Evolutionary conservation across 805 yeast genomes (phyloP).

Genomic region (Jamesozyma hellenica): DNA sequence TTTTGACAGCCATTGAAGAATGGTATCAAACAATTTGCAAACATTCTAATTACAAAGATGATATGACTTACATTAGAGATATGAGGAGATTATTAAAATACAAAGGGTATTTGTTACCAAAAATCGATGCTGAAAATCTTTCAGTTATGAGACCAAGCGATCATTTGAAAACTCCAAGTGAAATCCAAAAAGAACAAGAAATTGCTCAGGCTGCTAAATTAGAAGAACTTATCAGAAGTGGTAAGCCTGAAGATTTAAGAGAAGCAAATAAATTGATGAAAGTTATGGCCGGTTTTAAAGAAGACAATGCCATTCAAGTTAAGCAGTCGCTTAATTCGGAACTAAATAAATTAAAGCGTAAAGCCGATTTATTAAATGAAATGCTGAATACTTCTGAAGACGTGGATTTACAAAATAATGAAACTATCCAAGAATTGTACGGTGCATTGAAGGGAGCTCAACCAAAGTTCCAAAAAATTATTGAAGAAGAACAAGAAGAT

Average conservation of each 20-base stretch:
- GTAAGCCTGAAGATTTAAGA: constrained; percentile 86
- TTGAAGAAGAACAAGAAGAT: constrained; percentile 67
- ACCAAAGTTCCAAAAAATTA: constrained; percentile 76
- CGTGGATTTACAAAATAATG: constrained; percentile 34
- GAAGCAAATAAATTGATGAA: constrained; percentile 97
- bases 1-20: constrained; percentile 86
- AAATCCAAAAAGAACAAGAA: constrained; percentile 84
- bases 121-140: constrained; percentile 78
- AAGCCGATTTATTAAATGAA: constrained; percentile 78
- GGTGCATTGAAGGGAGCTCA: constrained; percentile 71
- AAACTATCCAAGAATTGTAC: constrained; percentile 70
- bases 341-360: constrained; percentile 70
- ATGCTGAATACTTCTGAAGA: constrained; percentile 54
- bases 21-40: constrained; percentile 94
- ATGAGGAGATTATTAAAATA: constrained; percentile 86
- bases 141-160: constrained; percentile 90
- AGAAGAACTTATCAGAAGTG: constrained; percentile 90
- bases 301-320: constrained; percentile 56
- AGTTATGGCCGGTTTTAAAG: constrained; percentile 94
- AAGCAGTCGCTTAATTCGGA: constrained; percentile 75
- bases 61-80: constrained; percentile 82
- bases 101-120: constrained; percentile 92
- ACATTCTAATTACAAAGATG: constrained; percentile 83
- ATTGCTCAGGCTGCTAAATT: constrained; percentile 89
- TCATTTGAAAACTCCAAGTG: constrained; percentile 76